A percentile compares a stretch with the other conserved stretches of the same genome.
Conservation (phyloP, 257 asterid species). For the Marsdenia floribunda region DNA sequence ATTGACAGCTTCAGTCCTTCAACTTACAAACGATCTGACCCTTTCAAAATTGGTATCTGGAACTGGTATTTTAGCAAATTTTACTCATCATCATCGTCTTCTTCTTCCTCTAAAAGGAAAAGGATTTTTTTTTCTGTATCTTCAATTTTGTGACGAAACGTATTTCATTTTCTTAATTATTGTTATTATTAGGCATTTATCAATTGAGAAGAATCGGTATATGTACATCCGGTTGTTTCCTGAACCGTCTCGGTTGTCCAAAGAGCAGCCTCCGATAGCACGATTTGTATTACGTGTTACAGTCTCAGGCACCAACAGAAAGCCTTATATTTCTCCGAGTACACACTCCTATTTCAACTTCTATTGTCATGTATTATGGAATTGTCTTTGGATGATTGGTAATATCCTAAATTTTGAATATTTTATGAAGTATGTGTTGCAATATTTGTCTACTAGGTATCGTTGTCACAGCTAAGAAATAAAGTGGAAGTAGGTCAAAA, state of each 20-base stretch:
- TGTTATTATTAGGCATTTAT: constrained; percentile 42
- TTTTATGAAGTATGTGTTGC: not conserved
- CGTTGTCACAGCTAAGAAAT: no score
- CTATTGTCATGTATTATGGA: not conserved
- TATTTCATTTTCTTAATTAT: not conserved
- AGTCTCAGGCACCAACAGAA: constrained; percentile 52
- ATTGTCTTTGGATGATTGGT: no score
- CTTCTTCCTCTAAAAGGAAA: not conserved
- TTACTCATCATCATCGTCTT: not conserved
- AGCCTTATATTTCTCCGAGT: constrained; percentile 76
- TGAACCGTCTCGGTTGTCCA: constrained; percentile 64
- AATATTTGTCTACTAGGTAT: not conserved
- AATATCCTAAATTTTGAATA: not conserved
- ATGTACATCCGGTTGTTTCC: constrained; percentile 70
- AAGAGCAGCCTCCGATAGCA: constrained; percentile 87
- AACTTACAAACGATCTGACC: constrained; percentile 81
- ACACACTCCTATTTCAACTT: not conserved
- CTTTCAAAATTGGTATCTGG: constrained; percentile 90
- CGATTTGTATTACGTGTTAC: constrained; percentile 72
- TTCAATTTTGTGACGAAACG: not conserved
- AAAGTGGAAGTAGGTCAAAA: no score
- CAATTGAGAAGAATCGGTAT: constrained; percentile 61
- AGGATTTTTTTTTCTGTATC: not conserved
- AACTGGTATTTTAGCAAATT: constrained; percentile 54
- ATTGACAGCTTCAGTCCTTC: constrained; percentile 67